Evolutionary conservation across 495 filamentous ascomycete species (phyloP).

Genomic region (Xylaria nigripes): DNA sequence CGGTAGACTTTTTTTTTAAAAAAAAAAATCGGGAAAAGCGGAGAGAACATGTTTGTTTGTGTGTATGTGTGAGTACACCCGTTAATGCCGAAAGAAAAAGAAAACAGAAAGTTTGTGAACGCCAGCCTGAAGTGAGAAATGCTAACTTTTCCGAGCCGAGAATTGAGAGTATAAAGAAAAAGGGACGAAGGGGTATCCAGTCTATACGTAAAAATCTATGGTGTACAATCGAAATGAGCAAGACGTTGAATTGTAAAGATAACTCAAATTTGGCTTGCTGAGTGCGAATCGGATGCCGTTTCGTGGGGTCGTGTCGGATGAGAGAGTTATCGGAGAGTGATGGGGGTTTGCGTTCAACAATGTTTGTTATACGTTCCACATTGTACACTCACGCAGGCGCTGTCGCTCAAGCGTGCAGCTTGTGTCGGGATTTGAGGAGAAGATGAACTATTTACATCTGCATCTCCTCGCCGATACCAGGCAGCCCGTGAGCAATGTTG

Average conservation of each 20-base stretch:
- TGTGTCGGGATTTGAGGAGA: neutral
- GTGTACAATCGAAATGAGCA: slow-evolving; percentile 17
- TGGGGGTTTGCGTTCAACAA: neutral
- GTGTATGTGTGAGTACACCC: slow-evolving; percentile 1
- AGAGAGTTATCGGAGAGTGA: neutral
- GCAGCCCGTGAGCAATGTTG: slow-evolving; percentile 25
- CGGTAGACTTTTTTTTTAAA: slow-evolving; percentile 4
- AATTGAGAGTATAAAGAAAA: neutral
- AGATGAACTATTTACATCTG: slow-evolving; percentile 28
- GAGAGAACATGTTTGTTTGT: neutral
- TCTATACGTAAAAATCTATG: slow-evolving; percentile 29
- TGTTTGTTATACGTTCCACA: neutral
- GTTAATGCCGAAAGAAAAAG: neutral
- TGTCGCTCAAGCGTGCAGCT: neutral
- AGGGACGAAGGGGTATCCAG: slow-evolving; percentile 23
- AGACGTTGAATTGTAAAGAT: neutral
- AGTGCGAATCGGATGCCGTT: neutral
- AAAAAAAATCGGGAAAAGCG: neutral
- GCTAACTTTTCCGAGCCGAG: slow-evolving; percentile 15
- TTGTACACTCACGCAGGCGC: neutral
- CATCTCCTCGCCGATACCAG: slow-evolving; percentile 42
- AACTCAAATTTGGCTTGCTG: neutral
- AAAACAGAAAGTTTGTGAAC: too few relatives aligned
- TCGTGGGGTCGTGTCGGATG: neutral
- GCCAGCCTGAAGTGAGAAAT: slow-evolving; percentile 4